These are phyloP conservation scores for Adenanthera pavonina DNA, from an alignment of 306 rosid species.

Conservation along the genomic window DNA sequence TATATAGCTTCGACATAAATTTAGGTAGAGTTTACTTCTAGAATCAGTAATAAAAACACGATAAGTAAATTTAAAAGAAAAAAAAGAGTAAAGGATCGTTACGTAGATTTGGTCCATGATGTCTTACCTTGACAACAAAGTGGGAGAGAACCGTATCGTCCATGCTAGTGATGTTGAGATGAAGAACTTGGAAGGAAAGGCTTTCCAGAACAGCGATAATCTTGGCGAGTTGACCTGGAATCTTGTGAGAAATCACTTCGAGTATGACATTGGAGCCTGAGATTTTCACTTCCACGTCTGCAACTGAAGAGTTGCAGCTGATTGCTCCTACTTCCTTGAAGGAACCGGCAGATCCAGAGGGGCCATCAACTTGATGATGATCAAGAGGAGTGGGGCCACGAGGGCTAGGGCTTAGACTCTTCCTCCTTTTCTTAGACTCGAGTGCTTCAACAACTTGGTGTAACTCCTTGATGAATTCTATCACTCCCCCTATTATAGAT, in stretches of 20 bases:
- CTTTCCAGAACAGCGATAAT: conserved; percentile 73
- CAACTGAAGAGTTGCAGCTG: conserved; percentile 81
- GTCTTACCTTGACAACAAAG: conserved; percentile 80
- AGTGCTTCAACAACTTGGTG: conserved; percentile 82
- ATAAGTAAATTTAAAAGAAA: no score
- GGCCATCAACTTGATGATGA: conserved; percentile 30
- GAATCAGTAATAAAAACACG: neutral
- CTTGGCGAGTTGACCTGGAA: conserved; percentile 70
- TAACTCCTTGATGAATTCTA: conserved; percentile 92
- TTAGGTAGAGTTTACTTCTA: neutral
- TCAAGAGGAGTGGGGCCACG: conserved; percentile 57
- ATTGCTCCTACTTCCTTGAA: conserved; percentile 70
- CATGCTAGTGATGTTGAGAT: conserved; percentile 90
- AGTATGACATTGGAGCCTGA: conserved; percentile 81
- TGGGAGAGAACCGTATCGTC: conserved; percentile 84
- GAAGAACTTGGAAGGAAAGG: conserved; percentile 86
- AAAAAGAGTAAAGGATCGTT: neutral
- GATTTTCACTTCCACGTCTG: conserved; percentile 91
- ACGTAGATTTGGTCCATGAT: neutral
- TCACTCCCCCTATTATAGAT: conserved; percentile 92
- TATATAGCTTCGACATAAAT: neutral
- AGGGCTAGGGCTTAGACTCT: conserved; percentile 93
- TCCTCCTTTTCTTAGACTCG: conserved; percentile 88
- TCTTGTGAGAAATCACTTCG: conserved; percentile 66
- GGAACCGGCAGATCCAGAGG: conserved; percentile 36